Evolutionary conservation across 148 eudicot genomes (phyloP).

Genomic region (Camellia sinensis): DNA sequence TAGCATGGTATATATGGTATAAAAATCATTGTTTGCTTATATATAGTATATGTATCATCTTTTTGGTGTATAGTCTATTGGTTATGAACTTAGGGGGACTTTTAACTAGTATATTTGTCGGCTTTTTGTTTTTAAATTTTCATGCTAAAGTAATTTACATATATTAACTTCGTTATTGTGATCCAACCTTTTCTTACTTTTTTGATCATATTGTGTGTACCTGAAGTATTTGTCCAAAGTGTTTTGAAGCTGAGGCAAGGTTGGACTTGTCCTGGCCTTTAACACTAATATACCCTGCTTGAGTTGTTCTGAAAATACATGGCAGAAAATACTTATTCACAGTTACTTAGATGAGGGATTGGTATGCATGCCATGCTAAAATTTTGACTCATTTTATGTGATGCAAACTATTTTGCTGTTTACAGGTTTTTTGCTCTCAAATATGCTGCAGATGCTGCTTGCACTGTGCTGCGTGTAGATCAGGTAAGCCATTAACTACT

Average conservation of each 20-base stretch:
- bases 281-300: not conserved
- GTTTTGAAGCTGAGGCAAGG: not conserved
- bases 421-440: slow-evolving; percentile 83
- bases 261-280: slow-evolving; percentile 1
- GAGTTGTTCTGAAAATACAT: no score
- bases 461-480: slow-evolving; percentile 91
- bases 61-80: not conserved
- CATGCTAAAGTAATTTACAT: not conserved
- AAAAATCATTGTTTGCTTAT: not conserved
- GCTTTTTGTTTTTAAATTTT: slow-evolving; percentile 6
- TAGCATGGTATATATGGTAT: not conserved
- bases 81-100: not conserved
- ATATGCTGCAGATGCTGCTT: slow-evolving; percentile 90
- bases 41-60: not conserved
- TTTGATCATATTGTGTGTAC: not conserved
- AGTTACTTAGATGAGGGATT: not conserved
- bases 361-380: not conserved
- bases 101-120: not conserved
- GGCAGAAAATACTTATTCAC: no score
- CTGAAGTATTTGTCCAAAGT: not conserved
- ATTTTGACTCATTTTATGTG: no score
- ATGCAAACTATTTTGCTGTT: not conserved
- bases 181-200: not conserved
- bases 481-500: slow-evolving; percentile 34
- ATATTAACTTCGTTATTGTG: not conserved